A percentile compares a stretch with the other conserved stretches of the same genome.
Conservation (phyloP, 164 flowering plant genomes). For the Stephania japonica region DNA sequence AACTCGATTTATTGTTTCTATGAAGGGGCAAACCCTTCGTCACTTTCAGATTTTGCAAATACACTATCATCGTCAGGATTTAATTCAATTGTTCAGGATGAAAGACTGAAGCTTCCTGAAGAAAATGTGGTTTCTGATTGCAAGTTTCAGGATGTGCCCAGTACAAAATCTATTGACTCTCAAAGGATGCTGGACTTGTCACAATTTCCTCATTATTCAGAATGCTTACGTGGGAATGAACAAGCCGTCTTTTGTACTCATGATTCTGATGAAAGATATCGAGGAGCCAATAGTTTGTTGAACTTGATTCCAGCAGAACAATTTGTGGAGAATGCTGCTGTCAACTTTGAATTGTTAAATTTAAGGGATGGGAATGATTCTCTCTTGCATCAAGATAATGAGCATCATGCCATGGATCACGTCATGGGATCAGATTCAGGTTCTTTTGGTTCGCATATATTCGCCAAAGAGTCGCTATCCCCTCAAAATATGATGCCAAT, state of each 20-base stretch:
- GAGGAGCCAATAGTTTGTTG: constrained; percentile 10
- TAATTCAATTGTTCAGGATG: constrained; percentile 19
- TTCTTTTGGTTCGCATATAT: constrained; percentile 3
- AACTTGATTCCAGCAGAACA: constrained; percentile 6
- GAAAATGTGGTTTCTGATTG: constrained; percentile 17
- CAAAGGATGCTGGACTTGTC: constrained; percentile 11
- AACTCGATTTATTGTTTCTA: constrained; percentile 16
- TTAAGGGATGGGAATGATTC: constrained; percentile 14
- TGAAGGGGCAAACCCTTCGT: constrained; percentile 17
- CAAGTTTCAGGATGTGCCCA: constrained; percentile 15
- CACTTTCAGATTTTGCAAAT: constrained; percentile 6
- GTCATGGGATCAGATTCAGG: constrained; percentile 7
- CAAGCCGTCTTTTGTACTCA: constrained; percentile 5
- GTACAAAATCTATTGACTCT: constrained; percentile 14
- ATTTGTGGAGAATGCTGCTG: constrained; percentile 10
- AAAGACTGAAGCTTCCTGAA: constrained; percentile 12
- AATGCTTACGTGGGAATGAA: constrained; percentile 16
- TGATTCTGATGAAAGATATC: constrained; percentile 13
- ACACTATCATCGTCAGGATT: constrained; percentile 2
- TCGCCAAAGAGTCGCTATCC: constrained; percentile 14
- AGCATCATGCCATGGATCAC: constrained; percentile 6
- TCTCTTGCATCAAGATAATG: constrained; percentile 12
- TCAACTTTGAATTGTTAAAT: constrained; percentile 14
- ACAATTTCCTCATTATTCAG: constrained; percentile 12
- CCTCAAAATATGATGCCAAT: constrained; percentile 17